These are phyloP conservation scores for Diaporthe sp. DNA, from an alignment of 2,329 filamentous ascomycete genomes.

Conservation along the genomic window DNA sequence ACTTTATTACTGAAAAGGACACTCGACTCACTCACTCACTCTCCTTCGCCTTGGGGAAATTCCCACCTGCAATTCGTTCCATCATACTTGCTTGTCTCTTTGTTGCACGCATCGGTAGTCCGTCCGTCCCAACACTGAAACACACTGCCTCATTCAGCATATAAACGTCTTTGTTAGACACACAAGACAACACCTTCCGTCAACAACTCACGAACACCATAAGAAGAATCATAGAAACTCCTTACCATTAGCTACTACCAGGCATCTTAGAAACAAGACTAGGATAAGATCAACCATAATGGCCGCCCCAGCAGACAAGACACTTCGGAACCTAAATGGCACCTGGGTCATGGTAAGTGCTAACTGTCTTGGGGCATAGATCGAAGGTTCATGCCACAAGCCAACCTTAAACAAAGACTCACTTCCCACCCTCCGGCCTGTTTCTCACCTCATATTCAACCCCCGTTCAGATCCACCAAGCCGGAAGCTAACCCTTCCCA, in stretches of 20 bases:
- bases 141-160: neutral
- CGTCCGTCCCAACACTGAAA: slow-evolving; percentile 16
- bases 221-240: neutral
- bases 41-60: neutral
- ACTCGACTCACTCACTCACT: neutral
- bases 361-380: neutral
- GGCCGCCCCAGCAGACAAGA: slow-evolving; percentile 78
- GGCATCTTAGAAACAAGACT: neutral
- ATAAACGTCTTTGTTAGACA: neutral
- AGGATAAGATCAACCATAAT: slow-evolving; percentile 58
- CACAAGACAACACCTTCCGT: neutral
- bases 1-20: slow-evolving; percentile 20
- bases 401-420: neutral
- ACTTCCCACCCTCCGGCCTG: neutral
- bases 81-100: slow-evolving; percentile 3
- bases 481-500: slow-evolving; percentile 18
- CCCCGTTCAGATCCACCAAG: slow-evolving; percentile 14
- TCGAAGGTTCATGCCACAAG: neutral
- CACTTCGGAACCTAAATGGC: slow-evolving; percentile 75
- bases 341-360: slow-evolving; percentile 76
- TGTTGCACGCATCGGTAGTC: neutral
- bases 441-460: neutral
- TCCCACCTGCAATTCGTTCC: neutral
- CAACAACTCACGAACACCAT: neutral
- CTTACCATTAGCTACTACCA: neutral